Evolutionary conservation across 2,329 filamentous ascomycete genomes (phyloP).

Genomic region (Trichoderma atrobrunneum): DNA sequence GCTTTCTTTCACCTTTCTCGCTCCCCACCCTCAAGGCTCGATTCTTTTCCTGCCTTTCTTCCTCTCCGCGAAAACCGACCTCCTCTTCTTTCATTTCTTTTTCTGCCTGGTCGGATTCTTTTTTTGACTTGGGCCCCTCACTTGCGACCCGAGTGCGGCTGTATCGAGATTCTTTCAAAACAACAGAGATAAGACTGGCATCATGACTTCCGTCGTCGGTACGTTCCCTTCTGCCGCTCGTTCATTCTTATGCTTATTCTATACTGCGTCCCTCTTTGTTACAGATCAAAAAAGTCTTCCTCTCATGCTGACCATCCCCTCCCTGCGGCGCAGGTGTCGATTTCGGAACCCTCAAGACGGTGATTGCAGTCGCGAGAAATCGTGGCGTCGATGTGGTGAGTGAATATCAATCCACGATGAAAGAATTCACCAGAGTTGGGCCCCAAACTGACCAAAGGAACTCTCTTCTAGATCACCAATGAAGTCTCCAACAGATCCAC

Average conservation of each 20-base stretch:
- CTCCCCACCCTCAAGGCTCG: background rate
- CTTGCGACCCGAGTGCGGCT: constrained; percentile 2
- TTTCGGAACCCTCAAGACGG: constrained; percentile 94
- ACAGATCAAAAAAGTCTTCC: background rate
- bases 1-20: constrained; percentile 1
- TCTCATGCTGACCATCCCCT: constrained; percentile 21
- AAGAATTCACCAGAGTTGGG: background rate
- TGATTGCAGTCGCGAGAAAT: constrained; percentile 95
- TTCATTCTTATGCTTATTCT: constrained; percentile 17
- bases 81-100: background rate
- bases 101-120: background rate
- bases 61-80: background rate
- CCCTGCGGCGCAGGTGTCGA: constrained; percentile 67
- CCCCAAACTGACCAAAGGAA: constrained; percentile 19
- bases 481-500: constrained; percentile 98
- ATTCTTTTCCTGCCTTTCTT: background rate
- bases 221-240: constrained; percentile 1
- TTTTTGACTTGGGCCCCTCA: constrained; percentile 16
- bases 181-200: background rate
- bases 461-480: constrained; percentile 77
- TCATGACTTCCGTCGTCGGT: constrained; percentile 23
- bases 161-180: background rate
- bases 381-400: constrained; percentile 97
- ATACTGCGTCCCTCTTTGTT: constrained; percentile 8
- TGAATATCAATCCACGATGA: constrained; percentile 35